Base-by-base conservation (phyloP, 306 rosid genomes). In the Lagenaria siceraria region DNA sequence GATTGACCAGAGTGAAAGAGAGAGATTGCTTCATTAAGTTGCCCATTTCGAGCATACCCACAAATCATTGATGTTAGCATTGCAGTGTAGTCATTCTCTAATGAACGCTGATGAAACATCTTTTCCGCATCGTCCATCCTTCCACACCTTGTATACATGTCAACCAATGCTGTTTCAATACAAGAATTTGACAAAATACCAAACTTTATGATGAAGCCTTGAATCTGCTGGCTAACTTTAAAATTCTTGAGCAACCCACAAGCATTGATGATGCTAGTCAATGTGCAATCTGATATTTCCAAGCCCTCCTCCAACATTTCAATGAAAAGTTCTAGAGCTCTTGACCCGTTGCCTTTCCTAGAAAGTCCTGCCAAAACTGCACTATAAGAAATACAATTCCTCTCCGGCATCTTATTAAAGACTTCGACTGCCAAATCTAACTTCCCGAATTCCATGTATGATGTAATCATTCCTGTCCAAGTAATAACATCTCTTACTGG, bases 361-460 rank as follows among this genome's bases (percentile, higher is more conserved):
- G 90, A 87, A 63, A 94, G 86, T 33, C 98, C 98, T 5, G 96
- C 83, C 89, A 94, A 74, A 55, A 94, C 78, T 33, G 92, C 87
- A 86, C 89, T 90, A 61, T 84, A 86, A 73, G 95, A 87, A 78
- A 86, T 70, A 1, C 69, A 77, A 79, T 84, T 89, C 77, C 83
- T 92, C 65, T 89, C 85, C 0, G 95, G 95, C 96, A 92, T 91
- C 65, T 80, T 82, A 79, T 76, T 88, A 72, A 94, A 92, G 22
- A 81, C 33, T 84, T 87, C 86, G 68, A 89, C 54, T 27, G 90
- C 96, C 83, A 78, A 81, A 82, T 87, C 83, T 46, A 83, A 85
- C 58, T 82, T 72, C 29, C 97, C 96, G 22, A 84, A 92, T 13
- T 82, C 82, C 96, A 87, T 92, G 77, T 85, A 94, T 0, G 88